These are phyloP conservation scores for Globisporangium nagaii DNA, from an alignment of 352 stramenopile species.

Conservation along the genomic window DNA sequence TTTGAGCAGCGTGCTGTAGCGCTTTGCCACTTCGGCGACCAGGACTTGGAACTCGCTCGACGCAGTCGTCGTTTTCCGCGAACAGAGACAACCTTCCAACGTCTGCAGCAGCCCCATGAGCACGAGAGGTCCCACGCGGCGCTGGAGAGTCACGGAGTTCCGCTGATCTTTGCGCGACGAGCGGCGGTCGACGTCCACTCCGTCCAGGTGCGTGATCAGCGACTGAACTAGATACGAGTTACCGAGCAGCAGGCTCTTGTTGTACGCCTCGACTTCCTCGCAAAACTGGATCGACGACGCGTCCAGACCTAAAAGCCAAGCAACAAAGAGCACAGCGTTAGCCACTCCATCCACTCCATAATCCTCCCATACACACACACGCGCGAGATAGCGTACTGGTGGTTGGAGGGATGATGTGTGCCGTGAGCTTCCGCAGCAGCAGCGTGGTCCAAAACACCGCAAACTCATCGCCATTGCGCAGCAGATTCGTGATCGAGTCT, in stretches of 20 bases:
- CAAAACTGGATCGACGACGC: conserved; percentile 51
- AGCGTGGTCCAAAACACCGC: conserved; percentile 85
- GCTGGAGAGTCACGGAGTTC: conserved; percentile 5
- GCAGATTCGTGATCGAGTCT: conserved; percentile 70
- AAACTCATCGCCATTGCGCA: conserved; percentile 80
- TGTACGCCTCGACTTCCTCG: conserved; percentile 63
- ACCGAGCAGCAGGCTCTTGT: conserved; percentile 71
- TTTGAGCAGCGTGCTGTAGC: conserved; percentile 81
- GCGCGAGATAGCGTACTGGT: conserved; percentile 34
- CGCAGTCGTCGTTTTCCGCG: conserved; percentile 80
- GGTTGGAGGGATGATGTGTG: conserved; percentile 30
- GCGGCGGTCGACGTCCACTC: conserved; percentile 38
- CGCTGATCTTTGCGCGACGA: conserved; percentile 11
- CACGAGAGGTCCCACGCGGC: conserved; percentile 66
- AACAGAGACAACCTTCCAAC: conserved; percentile 89
- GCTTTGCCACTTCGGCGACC: conserved; percentile 61
- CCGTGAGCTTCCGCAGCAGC: conserved; percentile 56
- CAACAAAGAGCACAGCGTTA: conserved; percentile 2
- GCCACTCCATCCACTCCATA: not conserved
- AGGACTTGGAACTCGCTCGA: conserved; percentile 59
- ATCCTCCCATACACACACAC: not conserved
- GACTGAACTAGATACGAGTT: conserved; percentile 66
- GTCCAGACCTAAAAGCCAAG: conserved; percentile 33
- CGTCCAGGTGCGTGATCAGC: conserved; percentile 52
- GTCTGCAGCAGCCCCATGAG: conserved; percentile 90